Evolutionary conservation across 768 basidiomycete genomes (phyloP).

Genomic region (Termitomyces sp.): DNA sequence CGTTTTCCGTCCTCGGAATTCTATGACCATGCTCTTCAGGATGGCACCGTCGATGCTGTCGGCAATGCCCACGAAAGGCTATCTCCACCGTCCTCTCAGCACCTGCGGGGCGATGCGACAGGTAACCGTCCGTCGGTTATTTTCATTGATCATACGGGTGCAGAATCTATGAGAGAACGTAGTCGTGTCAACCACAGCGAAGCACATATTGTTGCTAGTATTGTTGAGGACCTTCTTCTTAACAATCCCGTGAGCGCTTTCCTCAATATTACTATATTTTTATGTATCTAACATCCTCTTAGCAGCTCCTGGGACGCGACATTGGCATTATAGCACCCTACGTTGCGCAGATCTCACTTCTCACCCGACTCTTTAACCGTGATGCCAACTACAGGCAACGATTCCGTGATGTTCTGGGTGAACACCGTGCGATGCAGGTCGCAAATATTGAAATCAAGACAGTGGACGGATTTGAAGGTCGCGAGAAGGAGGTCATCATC

Average conservation of each 20-base stretch:
- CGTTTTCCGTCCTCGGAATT: conserved; percentile 82
- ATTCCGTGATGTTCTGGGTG: conserved; percentile 57
- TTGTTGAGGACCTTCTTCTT: conserved; percentile 78
- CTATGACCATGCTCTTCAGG: conserved; percentile 62
- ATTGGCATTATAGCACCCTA: conserved; percentile 95
- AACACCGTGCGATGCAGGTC: conserved; percentile 60
- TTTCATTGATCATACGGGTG: conserved; percentile 75
- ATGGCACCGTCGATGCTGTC: conserved; percentile 63
- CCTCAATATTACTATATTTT: conserved; percentile 6
- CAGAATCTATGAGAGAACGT: conserved; percentile 60
- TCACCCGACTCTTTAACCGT: conserved; percentile 59
- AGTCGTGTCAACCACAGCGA: conserved; percentile 78
- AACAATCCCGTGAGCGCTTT: conserved; percentile 57
- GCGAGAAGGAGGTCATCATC: conserved; percentile 89
- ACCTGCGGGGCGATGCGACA: conserved; percentile 33
- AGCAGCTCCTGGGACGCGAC: conserved; percentile 63
- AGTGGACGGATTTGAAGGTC: conserved; percentile 91
- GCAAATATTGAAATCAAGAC: conserved; percentile 79
- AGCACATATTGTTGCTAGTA: conserved; percentile 66
- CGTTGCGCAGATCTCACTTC: conserved; percentile 73
- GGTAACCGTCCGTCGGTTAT: conserved; percentile 57
- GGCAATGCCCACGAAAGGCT: conserved; percentile 47
- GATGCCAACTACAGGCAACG: conserved; percentile 47
- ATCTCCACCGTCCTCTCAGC: conserved; percentile 55
- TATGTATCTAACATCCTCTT: conserved; percentile 1